phyloP scores from a whole-genome alignment of 371 early-diverging fungal genomes.

The Circinella minor region DNA sequence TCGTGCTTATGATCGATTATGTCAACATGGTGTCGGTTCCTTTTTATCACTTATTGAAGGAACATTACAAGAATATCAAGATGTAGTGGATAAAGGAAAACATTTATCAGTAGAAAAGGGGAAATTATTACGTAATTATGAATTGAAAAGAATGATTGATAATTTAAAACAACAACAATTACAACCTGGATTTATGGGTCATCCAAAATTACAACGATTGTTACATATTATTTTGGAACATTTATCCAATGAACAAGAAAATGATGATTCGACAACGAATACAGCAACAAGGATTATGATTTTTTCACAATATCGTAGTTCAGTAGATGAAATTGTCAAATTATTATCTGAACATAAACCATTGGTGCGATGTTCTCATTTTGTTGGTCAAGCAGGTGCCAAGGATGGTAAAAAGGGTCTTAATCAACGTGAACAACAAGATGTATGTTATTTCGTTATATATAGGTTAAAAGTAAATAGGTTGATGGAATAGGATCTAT shows the following conservation, averaged over 20 bases:
- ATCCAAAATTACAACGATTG: conserved; percentile 85
- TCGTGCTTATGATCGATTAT: conserved; percentile 59
- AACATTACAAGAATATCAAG: conserved; percentile 7
- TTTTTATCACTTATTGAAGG: conserved; percentile 58
- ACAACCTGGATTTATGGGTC: conserved; percentile 65
- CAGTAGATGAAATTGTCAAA: conserved; percentile 84
- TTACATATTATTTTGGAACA: conserved; percentile 70
- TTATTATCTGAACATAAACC: conserved; percentile 71
- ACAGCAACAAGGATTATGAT: conserved; percentile 79
- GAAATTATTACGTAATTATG: conserved; percentile 20
- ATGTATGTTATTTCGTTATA: conserved; percentile 40
- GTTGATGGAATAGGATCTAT: background rate
- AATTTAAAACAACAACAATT: conserved; percentile 25
- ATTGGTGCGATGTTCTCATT: conserved; percentile 68
- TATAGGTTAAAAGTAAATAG: background rate
- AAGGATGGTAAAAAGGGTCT: conserved; percentile 71
- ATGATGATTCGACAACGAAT: background rate
- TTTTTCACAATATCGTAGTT: conserved; percentile 86
- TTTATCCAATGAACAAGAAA: conserved; percentile 37
- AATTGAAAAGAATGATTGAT: conserved; percentile 22
- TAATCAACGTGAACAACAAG: conserved; percentile 86
- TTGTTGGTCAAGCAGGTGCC: conserved; percentile 83
- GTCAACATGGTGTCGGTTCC: conserved; percentile 65
- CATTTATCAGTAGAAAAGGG: conserved; percentile 21
- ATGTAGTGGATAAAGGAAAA: conserved; percentile 26